phyloP scores from a whole-genome alignment of 2,329 filamentous ascomycete genomes.

The Ophiosphaerella korrae region DNA sequence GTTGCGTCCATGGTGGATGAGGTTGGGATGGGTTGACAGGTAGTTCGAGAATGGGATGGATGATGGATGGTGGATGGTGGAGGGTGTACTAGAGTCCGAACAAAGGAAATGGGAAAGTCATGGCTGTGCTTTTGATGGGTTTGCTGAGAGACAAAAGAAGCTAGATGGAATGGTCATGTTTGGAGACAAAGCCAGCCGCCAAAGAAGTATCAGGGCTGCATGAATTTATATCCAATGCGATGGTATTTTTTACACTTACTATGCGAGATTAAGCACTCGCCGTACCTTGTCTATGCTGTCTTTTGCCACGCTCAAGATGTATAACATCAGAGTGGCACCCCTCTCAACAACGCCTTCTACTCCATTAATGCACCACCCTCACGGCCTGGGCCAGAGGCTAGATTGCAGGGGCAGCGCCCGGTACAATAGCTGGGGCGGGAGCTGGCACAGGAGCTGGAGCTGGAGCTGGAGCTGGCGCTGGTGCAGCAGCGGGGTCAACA shows the following conservation, averaged over 20 bases:
- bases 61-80: no score
- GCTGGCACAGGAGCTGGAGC: constrained; percentile 2
- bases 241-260: constrained; percentile 5
- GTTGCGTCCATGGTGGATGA: background rate
- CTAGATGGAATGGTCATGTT: background rate
- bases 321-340: background rate
- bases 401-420: background rate
- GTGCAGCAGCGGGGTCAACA: constrained; percentile 17
- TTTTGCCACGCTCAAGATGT: background rate
- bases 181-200: background rate
- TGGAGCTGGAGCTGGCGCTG: constrained; percentile 35
- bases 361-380: background rate
- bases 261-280: constrained; percentile 2
- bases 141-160: background rate
- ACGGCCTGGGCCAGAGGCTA: background rate
- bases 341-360: constrained; percentile 2
- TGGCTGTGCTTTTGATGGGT: no score
- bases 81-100: background rate
- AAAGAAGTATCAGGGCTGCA: background rate
- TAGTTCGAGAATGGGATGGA: no score
- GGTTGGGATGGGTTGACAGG: background rate
- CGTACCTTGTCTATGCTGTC: constrained; percentile 5
- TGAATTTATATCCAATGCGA: constrained; percentile 2
- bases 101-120: background rate
- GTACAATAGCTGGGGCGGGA: constrained; percentile 35